phyloP scores from a whole-genome alignment of 257 asterid genomes.

The Prunella vulgaris region DNA sequence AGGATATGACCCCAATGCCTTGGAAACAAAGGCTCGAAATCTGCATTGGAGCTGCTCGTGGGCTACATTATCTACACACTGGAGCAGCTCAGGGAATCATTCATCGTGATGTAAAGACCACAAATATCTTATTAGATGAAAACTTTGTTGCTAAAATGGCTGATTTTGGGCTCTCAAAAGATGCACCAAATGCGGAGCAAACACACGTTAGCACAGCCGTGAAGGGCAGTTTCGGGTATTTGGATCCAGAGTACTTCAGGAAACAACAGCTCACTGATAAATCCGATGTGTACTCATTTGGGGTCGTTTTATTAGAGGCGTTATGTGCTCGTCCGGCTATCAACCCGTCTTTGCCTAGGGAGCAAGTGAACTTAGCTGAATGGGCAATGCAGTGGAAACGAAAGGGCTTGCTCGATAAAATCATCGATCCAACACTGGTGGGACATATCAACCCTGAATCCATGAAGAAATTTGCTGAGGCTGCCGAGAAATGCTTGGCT shows the following conservation, averaged over 20 bases:
- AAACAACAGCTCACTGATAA: conserved; percentile 84
- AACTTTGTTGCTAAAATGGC: conserved; percentile 82
- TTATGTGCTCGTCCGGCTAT: conserved; percentile 82
- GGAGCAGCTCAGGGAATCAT: conserved; percentile 86
- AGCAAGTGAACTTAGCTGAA: conserved; percentile 91
- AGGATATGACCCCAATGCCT: conserved; percentile 30
- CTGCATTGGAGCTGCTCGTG: conserved; percentile 93
- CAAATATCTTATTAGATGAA: conserved; percentile 77
- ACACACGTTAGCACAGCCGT: conserved; percentile 91
- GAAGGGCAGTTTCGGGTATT: conserved; percentile 91
- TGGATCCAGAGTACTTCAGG: conserved; percentile 87
- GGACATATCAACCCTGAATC: conserved; percentile 70
- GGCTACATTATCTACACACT: conserved; percentile 86
- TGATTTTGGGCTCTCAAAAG: conserved; percentile 88
- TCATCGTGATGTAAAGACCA: conserved; percentile 85
- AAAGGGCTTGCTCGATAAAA: conserved; percentile 70
- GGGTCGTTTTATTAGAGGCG: conserved; percentile 71
- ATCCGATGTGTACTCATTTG: conserved; percentile 88
- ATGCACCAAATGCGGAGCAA: conserved; percentile 52
- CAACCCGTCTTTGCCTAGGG: conserved; percentile 72
- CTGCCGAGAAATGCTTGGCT: conserved; percentile 84
- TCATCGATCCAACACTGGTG: conserved; percentile 63
- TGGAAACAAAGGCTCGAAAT: conserved; percentile 85
- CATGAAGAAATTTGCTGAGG: conserved; percentile 70
- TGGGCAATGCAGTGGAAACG: conserved; percentile 97